Conservation (phyloP, 257 asterid species). For the Solanum paucissectum region DNA sequence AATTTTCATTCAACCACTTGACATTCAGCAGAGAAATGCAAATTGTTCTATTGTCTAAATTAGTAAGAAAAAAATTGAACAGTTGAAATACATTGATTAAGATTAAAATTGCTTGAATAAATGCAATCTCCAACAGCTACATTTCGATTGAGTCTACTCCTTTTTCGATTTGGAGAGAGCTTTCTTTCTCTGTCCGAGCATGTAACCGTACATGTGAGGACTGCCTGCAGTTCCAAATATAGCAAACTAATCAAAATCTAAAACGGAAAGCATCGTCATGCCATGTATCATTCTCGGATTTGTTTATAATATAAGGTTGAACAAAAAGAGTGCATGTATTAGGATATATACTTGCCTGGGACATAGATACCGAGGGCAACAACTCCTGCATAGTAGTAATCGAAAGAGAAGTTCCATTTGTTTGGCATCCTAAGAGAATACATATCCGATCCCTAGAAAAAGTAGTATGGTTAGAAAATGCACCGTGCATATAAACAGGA, state of each 20-base stretch:
- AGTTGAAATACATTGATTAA: background rate
- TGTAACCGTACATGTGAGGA: constrained; percentile 75
- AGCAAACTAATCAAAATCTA: background rate
- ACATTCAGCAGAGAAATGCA: background rate
- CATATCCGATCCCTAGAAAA: constrained; percentile 38
- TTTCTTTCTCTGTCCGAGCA: constrained; percentile 85
- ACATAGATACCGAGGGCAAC: constrained; percentile 52
- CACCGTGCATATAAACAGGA: background rate
- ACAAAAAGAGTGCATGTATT: background rate
- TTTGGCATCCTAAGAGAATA: constrained; percentile 79
- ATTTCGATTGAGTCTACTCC: constrained; percentile 17
- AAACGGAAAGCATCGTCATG: background rate
- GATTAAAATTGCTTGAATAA: background rate
- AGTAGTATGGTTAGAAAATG: background rate
- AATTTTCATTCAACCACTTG: background rate
- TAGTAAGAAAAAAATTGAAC: background rate
- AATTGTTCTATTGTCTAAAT: background rate
- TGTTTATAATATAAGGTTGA: background rate
- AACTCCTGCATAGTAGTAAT: constrained; percentile 55
- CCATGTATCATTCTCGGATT: background rate
- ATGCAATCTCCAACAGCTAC: background rate
- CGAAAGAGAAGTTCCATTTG: constrained; percentile 65
- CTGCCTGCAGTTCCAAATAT: constrained; percentile 16
- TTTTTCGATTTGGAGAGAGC: constrained; percentile 65
- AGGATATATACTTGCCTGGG: constrained; percentile 31